These are phyloP conservation scores for Macrophomina pseudophaseolina DNA, from an alignment of 2,329 filamentous ascomycete genomes.

Conservation along the genomic window DNA sequence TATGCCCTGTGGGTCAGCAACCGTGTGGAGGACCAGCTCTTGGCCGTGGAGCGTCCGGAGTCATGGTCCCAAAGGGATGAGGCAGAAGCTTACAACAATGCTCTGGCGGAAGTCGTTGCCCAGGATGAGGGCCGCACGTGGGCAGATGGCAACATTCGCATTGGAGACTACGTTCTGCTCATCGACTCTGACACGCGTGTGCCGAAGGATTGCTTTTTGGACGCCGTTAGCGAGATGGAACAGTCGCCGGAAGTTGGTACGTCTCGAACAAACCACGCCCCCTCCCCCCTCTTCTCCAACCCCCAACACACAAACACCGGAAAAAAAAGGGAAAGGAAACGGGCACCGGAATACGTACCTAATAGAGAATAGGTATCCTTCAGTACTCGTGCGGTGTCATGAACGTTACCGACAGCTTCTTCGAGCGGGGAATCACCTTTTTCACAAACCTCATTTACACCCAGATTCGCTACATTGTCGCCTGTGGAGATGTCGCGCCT, in stretches of 20 bases:
- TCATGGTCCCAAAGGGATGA: slow-evolving; percentile 36
- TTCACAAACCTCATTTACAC: slow-evolving; percentile 81
- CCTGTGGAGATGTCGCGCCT: slow-evolving; percentile 73
- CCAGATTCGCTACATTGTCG: slow-evolving; percentile 71
- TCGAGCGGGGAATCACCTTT: slow-evolving; percentile 78
- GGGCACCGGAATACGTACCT: background rate
- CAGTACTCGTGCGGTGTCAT: slow-evolving; percentile 78
- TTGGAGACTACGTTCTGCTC: slow-evolving; percentile 82
- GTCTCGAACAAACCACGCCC: no score
- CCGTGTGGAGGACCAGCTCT: slow-evolving; percentile 65
- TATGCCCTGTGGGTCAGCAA: slow-evolving; percentile 67
- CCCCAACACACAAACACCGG: no score
- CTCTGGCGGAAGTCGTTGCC: slow-evolving; percentile 67
- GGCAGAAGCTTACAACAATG: slow-evolving; percentile 32
- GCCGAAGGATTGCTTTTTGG: slow-evolving; percentile 75
- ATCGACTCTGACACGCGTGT: slow-evolving; percentile 74
- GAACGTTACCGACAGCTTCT: slow-evolving; percentile 74
- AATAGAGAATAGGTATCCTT: slow-evolving; percentile 57
- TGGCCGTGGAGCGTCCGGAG: slow-evolving; percentile 42
- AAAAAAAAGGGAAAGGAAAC: no score
- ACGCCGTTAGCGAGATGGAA: slow-evolving; percentile 82
- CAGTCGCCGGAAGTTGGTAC: slow-evolving; percentile 78
- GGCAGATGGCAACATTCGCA: slow-evolving; percentile 84
- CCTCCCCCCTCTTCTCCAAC: no score
- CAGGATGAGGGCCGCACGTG: slow-evolving; percentile 68